A percentile compares a stretch with the other conserved stretches of the same genome.
These are phyloP conservation scores for Suillus lakei DNA, from an alignment of 768 basidiomycete genomes.

Conservation along the genomic window DNA sequence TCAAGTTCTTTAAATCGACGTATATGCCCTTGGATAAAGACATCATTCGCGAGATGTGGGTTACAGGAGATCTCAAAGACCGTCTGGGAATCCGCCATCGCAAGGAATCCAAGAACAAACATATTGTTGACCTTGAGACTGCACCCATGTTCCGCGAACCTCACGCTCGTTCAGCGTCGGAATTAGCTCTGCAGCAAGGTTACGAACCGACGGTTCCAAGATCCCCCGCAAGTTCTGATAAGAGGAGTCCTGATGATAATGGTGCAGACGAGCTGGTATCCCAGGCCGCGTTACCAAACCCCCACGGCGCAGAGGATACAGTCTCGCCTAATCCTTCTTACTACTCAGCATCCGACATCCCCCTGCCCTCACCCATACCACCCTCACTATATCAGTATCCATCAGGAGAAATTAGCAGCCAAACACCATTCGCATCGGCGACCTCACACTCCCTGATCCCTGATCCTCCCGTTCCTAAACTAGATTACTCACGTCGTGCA, in stretches of 20 bases:
- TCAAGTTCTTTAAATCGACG: constrained; percentile 70
- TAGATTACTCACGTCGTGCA: constrained; percentile 9
- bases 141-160: constrained; percentile 74
- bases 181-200: constrained; percentile 45
- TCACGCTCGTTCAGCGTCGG: constrained; percentile 69
- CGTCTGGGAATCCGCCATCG: constrained; percentile 73
- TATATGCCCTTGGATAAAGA: constrained; percentile 88
- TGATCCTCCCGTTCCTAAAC: constrained; percentile 11
- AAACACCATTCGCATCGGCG: constrained; percentile 27
- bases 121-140: constrained; percentile 52
- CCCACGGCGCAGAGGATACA: neutral
- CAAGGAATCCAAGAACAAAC: constrained; percentile 51
- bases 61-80: constrained; percentile 81
- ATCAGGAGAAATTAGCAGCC: constrained; percentile 48
- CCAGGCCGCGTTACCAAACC: neutral
- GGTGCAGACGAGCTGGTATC: constrained; percentile 2
- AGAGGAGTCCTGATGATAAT: constrained; percentile 15
- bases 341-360: constrained; percentile 58
- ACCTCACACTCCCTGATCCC: constrained; percentile 6
- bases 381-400: constrained; percentile 52
- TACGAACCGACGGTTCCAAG: constrained; percentile 54
- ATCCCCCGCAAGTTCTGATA: constrained; percentile 31
- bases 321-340: constrained; percentile 57
- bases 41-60: constrained; percentile 93
- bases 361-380: constrained; percentile 61